Percentiles rank a stretch among this genome's conserved stretches.
phyloP scores from a whole-genome alignment of 176 grass and related monocot species.

The Eleusine coracana region DNA sequence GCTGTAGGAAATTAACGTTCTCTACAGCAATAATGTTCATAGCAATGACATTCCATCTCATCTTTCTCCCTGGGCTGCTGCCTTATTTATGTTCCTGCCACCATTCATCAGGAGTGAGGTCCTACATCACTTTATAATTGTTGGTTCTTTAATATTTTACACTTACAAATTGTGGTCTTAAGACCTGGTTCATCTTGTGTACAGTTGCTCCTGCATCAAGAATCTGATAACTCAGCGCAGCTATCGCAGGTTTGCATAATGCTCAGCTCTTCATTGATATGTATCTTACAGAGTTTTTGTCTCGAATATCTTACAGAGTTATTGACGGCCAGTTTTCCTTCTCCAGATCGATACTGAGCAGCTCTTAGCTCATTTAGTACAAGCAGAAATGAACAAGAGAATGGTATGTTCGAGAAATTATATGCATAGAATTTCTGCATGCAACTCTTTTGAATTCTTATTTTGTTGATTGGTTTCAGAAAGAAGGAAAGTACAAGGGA shows the following conservation, averaged over 20 bases:
- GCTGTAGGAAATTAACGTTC: conserved; percentile 69
- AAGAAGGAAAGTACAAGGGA: conserved; percentile 63
- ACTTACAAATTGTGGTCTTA: background rate
- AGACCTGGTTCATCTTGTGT: background rate
- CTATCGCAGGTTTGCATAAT: conserved; percentile 59
- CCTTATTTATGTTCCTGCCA: conserved; percentile 62
- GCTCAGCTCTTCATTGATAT: background rate
- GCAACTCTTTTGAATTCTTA: background rate
- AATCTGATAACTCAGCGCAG: conserved; percentile 82
- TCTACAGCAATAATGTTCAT: conserved; percentile 51
- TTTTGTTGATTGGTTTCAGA: conserved; percentile 40
- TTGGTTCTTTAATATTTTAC: background rate
- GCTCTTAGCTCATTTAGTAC: conserved; percentile 68
- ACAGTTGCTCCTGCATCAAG: conserved; percentile 68
- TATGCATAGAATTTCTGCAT: background rate
- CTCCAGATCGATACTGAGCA: conserved; percentile 73
- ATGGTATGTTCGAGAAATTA: conserved; percentile 40
- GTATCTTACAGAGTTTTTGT: background rate
- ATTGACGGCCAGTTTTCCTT: background rate
- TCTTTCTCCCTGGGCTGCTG: conserved; percentile 69
- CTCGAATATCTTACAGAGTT: background rate
- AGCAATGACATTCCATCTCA: conserved; percentile 47
- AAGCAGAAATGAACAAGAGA: conserved; percentile 64
- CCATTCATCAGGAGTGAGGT: conserved; percentile 74
- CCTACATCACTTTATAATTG: conserved; percentile 5